Percentiles rank a stretch among this genome's conserved stretches.
phyloP scores from a whole-genome alignment of 2,329 filamentous ascomycete species.

The Sporothrix brasiliensis region DNA sequence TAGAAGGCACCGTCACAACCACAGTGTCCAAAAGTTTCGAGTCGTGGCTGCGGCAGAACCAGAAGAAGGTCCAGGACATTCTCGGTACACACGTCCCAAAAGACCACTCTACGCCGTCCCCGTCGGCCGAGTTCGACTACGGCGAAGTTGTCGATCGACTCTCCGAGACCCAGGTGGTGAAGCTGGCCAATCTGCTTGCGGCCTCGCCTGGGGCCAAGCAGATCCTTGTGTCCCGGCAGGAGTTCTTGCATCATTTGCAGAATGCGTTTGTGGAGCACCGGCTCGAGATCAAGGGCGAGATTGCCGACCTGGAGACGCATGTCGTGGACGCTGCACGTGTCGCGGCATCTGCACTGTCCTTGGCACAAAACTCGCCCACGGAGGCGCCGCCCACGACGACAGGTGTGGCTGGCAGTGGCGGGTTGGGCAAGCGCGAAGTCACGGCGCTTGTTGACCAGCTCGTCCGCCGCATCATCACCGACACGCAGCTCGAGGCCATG shows the following conservation, averaged over 20 bases:
- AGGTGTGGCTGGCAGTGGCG: constrained; percentile 34
- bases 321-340: constrained; percentile 35
- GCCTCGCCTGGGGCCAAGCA: constrained; percentile 42
- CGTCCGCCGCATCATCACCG: constrained; percentile 50
- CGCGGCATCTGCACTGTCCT: constrained; percentile 23
- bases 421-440: constrained; percentile 49
- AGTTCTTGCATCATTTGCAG: constrained; percentile 53
- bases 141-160: constrained; percentile 39
- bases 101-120: neutral
- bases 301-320: constrained; percentile 44
- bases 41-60: constrained; percentile 57
- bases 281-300: constrained; percentile 47
- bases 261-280: constrained; percentile 47
- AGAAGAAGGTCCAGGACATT: constrained; percentile 45
- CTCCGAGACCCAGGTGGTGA: constrained; percentile 44
- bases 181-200: constrained; percentile 46
- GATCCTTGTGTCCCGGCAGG: constrained; percentile 50
- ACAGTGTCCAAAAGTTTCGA: constrained; percentile 52
- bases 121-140: constrained; percentile 19
- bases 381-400: neutral
- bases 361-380: neutral
- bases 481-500: constrained; percentile 53
- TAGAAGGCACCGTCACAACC: constrained; percentile 40
- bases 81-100: constrained; percentile 30
- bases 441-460: constrained; percentile 47